Evolutionary conservation across 805 yeast species (phyloP), one percentile per base, ranked within the genome.

Genomic region (Lachancea nothofagi): DNA sequence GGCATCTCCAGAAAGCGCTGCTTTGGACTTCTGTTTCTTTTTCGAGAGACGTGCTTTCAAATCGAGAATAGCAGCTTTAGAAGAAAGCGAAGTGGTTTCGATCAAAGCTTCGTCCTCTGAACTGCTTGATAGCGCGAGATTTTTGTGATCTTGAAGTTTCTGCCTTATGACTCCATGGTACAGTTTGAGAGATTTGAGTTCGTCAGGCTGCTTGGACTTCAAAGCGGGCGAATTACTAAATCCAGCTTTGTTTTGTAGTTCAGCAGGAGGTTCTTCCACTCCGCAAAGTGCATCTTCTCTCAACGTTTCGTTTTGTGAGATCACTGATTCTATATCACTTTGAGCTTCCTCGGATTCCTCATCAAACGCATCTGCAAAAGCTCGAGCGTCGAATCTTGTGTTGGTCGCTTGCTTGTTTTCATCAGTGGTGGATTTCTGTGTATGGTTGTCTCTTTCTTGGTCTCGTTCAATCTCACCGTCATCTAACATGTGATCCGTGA

Each of bases 61-160:
- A 20, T 59, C 64, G 8, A 67, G 42, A 24, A 64, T 41, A 1
- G 60, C 53, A 0, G 69, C 61, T 41, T 65, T 67, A 2, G 70
- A 58, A 1, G 44, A 43, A 5, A 47, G 46, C 13, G 53, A 38
- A 3, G 49, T 47, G n/a, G 48, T 7, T 6, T 44, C 53, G 21
- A 33, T 31, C 8, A 43, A 46, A 4, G 33, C 36, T 3, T 50
- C 56, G 2, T 45, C 43, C 9, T 49, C 54, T 1, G 50, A 46
- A 29, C 36, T 29, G n/a, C 34, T 26, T 18, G 43, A 46, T 12
- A 57, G 48, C 7, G 43, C 49, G 13, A 59, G 38, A 7, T 31
- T 14, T 14, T 20, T 12, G 13, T 15, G 13, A 8, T 17, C 37
- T 7, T 19, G 17, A 24, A 32, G 19, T 15, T 20, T 13, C 3